Percentiles rank a stretch among this genome's conserved stretches.
Conservation (phyloP, 1,284 basidiomycete species). For the Naganishia albida region DNA sequence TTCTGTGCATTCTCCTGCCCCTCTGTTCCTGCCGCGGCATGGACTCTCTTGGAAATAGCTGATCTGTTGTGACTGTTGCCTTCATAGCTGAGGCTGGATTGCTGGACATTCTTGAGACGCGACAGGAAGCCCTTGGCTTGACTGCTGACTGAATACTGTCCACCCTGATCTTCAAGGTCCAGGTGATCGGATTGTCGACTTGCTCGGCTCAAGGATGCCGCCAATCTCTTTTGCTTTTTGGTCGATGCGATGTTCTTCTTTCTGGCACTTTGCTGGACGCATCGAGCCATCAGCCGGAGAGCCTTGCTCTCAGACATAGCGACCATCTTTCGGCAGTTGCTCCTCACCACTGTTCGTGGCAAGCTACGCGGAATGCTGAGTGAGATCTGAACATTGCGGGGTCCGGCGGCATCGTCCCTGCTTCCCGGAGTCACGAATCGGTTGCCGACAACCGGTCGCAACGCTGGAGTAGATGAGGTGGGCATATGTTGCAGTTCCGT, state of each 20-base stretch:
- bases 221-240: neutral
- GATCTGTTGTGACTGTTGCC: no score
- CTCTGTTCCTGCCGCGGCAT: no score
- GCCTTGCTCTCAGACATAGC: conserved; percentile 31
- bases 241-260: conserved; percentile 15
- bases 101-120: neutral
- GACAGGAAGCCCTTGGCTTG: neutral
- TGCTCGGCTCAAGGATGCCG: neutral
- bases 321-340: conserved; percentile 8
- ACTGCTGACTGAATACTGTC: no score
- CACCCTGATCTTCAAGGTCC: neutral
- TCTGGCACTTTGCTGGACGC: conserved; percentile 25
- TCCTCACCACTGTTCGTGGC: conserved; percentile 1
- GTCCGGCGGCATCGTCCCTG: neutral
- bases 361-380: conserved; percentile 22
- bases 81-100: neutral
- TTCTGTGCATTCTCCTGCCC: no score
- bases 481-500: neutral
- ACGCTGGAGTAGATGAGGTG: neutral
- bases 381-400: neutral
- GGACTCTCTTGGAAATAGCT: no score
- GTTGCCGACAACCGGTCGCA: neutral
- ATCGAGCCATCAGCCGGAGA: conserved; percentile 18
- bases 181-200: neutral
- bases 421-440: conserved; percentile 5